Percentiles rank a stretch among this genome's conserved stretches.
phyloP scores from a whole-genome alignment of 352 stramenopile species.

The Globisporangium heterothallicum region DNA sequence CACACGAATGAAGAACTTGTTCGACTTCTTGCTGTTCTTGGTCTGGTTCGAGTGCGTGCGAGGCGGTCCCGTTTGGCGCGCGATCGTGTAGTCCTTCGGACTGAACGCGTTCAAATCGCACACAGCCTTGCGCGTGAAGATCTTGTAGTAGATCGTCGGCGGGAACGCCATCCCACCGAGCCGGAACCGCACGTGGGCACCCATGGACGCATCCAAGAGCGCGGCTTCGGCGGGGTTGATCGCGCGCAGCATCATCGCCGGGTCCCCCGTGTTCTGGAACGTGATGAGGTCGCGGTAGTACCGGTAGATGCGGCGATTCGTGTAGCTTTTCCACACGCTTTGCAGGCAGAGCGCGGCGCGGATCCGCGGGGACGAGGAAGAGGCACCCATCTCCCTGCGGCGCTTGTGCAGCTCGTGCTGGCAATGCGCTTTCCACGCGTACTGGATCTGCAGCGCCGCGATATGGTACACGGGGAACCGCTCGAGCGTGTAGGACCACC shows the following conservation, averaged over 20 bases:
- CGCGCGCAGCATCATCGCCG: conserved; percentile 65
- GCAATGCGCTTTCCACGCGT: conserved; percentile 53
- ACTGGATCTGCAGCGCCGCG: conserved; percentile 79
- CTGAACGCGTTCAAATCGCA: conserved; percentile 89
- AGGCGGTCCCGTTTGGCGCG: conserved; percentile 29
- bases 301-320: conserved; percentile 63
- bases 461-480: conserved; percentile 80
- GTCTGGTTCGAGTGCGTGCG: conserved; percentile 19
- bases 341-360: conserved; percentile 51
- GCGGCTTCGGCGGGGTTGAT: conserved; percentile 81
- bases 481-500: conserved; percentile 40
- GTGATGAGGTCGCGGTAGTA: conserved; percentile 79
- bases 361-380: conserved; percentile 29
- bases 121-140: conserved; percentile 82
- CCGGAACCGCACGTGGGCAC: conserved; percentile 79
- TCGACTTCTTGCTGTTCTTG: conserved; percentile 7
- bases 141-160: conserved; percentile 94
- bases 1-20: conserved; percentile 57
- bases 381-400: too few relatives aligned
- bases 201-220: conserved; percentile 78
- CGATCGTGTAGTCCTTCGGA: conserved; percentile 82
- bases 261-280: conserved; percentile 76
- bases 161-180: conserved; percentile 85
- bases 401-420: conserved; percentile 31
- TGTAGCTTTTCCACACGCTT: conserved; percentile 66